Conservation (phyloP, 192 early-diverging fungal genomes). For the Piromyces sp. region DNA sequence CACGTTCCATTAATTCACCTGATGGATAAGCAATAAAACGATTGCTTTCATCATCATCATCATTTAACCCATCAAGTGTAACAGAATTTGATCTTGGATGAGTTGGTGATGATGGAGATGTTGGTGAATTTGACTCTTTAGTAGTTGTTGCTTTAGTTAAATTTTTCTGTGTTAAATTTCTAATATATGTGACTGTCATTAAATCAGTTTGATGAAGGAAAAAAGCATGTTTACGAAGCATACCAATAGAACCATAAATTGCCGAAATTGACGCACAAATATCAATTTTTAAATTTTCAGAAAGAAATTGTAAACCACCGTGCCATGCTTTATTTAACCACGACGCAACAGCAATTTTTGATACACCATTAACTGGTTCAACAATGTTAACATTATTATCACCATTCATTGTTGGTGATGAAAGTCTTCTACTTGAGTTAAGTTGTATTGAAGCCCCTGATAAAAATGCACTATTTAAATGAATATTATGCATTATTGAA, state of each 20-base stretch:
- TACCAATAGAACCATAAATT: constrained; percentile 36
- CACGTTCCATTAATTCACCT: constrained; percentile 39
- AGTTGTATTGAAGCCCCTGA: constrained; percentile 18
- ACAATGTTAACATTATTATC: constrained; percentile 11
- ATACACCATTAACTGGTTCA: constrained; percentile 17
- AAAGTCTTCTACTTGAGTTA: neutral
- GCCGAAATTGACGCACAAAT: constrained; percentile 29
- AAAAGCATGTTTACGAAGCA: constrained; percentile 48
- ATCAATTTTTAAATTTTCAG: constrained; percentile 36
- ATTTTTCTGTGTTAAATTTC: neutral
- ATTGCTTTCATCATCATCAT: constrained; percentile 12
- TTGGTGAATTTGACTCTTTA: neutral
- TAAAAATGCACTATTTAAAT: constrained; percentile 15
- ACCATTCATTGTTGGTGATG: neutral
- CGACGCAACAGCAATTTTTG: constrained; percentile 31
- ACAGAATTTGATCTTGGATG: constrained; percentile 4
- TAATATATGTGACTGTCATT: constrained; percentile 6
- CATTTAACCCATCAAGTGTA: constrained; percentile 8
- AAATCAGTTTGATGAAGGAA: constrained; percentile 43
- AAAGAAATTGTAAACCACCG: constrained; percentile 28
- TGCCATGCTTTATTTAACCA: constrained; percentile 45
- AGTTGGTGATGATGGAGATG: constrained; percentile 2
- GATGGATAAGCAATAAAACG: constrained; percentile 4
- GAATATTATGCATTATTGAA: constrained; percentile 15
- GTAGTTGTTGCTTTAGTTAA: constrained; percentile 1